Evolutionary conservation across 2,329 filamentous ascomycete genomes (phyloP), one percentile per base, ranked within the genome.

Genomic region (Trichoderma semiorbis): DNA sequence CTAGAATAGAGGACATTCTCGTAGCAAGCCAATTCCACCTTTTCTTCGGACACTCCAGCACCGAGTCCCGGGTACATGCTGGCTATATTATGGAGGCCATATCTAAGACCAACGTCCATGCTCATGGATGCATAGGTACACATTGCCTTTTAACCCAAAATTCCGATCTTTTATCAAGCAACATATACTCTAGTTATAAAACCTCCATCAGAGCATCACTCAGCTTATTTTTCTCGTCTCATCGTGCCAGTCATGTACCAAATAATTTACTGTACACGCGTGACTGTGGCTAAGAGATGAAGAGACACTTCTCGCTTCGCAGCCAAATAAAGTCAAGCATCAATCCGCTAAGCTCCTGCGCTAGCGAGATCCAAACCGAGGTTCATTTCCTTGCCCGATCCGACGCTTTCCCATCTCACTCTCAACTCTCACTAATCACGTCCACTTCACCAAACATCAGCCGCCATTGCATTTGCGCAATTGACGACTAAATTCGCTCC

Each of bases 141-240:
- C n/a, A n/a, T n/a, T n/a, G n/a, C 28, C 28, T 8, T 30, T 30
- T 30, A 30, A 30, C 1, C 1, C 3, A 12, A 12, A 12, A 12
- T 34, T 11, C 3, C 3, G 11, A 32, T 32, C 30, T 43, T 8
- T 43, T 8, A 8, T 8, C n/a, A 8, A 43, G 2, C 10, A n/a
- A 16, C 16, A 7, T 0, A 43, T n/a, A 3, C 1, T n/a, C 1
- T 47, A 47, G 18, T 34, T 14, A 34, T 14, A 0, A 1, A 0
- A 1, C 32, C 32, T 34, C 11, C 2, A 5, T 34, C 32, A 5
- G 12, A 34, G 21, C 11, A 53, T 14, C n/a, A 53, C 6, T 53
- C 21, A 53, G 4, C 1, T 2, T 11, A 1, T 24, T 24, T 53
- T 5, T 2, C 24, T 24, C 1, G 10, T 53, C 21, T 24, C 47